Base-by-base conservation (phyloP, 805 yeast genomes). In the Candida nonsorbophila region DNA sequence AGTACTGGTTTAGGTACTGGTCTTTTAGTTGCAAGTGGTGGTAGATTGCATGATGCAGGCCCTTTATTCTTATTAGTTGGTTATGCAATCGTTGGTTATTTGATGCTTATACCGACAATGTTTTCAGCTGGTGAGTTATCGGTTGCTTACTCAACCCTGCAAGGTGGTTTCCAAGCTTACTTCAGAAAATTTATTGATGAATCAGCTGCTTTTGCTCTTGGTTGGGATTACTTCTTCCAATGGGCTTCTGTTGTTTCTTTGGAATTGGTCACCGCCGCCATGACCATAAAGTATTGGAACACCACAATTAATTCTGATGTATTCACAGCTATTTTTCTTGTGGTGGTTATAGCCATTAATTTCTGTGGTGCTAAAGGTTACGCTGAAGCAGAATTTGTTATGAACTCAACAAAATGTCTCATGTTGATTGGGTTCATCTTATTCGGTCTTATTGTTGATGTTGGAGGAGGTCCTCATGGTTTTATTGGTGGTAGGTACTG, bases 121-220 rank as follows among this genome's bases (percentile, higher is more conserved):
- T 62, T 51, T 39, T 55, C 65, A 9, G 64, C 64, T 18, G 69
- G 68, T 10, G 69, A 64, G 53, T 51, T 79, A 59, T 79, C 84
- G 1, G 77, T 77, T 29, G 67, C 73, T 10, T 79, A 74, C 42
- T 58, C 74, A 22, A 62, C 66, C 20, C 56, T 79, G 29, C 62
- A 75, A 24, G 85, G 85, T 46, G 81, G 80, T 4, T 79, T 74
- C 49, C 77, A 74, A 36, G 68, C 76, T 24, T 76, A 74, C 41
- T 72, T 79, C 25, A 41, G 58, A 16, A 58, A 67, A 35, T 67
- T 77, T 37, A 57, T 78, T 16, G 84, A 77, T 41, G 72, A 69
- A 12, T 69, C 78, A 1, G 47, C 73, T 15, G 74, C 76, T 3
- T 78, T 78, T 46, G 73, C 84, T 2, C 67, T 71, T 22, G 74